Conservation (phyloP, 2,329 filamentous ascomycete species). For the Phialophora tarda region DNA sequence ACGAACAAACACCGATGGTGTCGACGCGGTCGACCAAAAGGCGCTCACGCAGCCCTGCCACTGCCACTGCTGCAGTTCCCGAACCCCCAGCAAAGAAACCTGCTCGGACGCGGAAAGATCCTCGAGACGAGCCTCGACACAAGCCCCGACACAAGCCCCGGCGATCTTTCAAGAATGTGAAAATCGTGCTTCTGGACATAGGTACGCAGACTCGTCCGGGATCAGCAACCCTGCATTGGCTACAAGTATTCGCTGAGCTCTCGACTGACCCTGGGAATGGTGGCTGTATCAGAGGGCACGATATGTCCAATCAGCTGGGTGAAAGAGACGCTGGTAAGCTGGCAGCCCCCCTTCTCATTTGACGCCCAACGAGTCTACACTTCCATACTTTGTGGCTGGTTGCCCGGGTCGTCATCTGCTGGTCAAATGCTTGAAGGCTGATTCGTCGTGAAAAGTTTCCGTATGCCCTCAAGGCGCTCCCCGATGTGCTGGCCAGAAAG, state of each 20-base stretch:
- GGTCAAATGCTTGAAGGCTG: not conserved
- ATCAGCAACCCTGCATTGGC: not conserved
- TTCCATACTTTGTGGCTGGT: not conserved
- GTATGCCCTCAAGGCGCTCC: conserved; percentile 35
- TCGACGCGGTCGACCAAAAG: conserved; percentile 27
- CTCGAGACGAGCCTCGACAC: not conserved
- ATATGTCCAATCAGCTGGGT: conserved; percentile 37
- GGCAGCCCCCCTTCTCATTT: not conserved
- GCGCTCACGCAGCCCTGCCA: conserved; percentile 21
- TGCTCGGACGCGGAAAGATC: conserved; percentile 4
- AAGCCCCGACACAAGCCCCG: not conserved
- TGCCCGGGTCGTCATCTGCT: not conserved
- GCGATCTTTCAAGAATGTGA: conserved; percentile 12
- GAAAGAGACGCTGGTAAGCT: conserved; percentile 34
- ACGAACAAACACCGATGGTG: conserved; percentile 12
- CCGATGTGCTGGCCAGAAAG: conserved; percentile 26
- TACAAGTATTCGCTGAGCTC: not conserved
- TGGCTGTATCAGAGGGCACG: conserved; percentile 31
- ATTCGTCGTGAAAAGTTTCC: conserved; percentile 28
- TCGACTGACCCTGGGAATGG: conserved; percentile 2
- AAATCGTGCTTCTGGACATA: conserved; percentile 27
- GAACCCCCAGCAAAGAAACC: conserved; percentile 13
- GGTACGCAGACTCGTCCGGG: conserved; percentile 8
- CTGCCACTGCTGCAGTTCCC: not conserved
- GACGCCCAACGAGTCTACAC: not conserved